phyloP scores from a whole-genome alignment of 768 basidiomycete genomes.

The Amanita pallidorosea region DNA sequence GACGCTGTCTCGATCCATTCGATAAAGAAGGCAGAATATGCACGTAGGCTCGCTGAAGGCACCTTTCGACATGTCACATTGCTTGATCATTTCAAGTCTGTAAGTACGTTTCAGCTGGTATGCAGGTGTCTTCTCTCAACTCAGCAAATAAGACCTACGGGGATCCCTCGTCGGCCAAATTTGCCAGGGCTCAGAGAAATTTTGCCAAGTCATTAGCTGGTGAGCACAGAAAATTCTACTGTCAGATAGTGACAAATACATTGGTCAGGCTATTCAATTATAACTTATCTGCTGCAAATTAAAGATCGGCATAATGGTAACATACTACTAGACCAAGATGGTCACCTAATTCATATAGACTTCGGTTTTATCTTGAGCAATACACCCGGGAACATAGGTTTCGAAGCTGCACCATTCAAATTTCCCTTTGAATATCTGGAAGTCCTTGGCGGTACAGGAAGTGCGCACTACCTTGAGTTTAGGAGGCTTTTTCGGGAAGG shows the following conservation, averaged over 20 bases:
- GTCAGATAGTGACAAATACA: neutral
- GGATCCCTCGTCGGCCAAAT: slow-evolving; percentile 77
- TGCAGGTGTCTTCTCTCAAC: neutral
- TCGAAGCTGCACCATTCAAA: slow-evolving; percentile 99
- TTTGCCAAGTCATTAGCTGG: slow-evolving; percentile 90
- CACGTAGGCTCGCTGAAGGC: slow-evolving; percentile 71
- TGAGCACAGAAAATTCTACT: slow-evolving; percentile 12
- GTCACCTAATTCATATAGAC: slow-evolving; percentile 93
- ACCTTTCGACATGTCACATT: slow-evolving; percentile 81
- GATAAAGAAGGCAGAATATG: slow-evolving; percentile 98
- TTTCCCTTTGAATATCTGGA: slow-evolving; percentile 92
- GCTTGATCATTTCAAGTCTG: slow-evolving; percentile 84
- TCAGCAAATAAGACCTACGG: slow-evolving; percentile 64
- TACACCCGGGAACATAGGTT: slow-evolving; percentile 94
- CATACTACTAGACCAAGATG: slow-evolving; percentile 90
- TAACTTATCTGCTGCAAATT: slow-evolving; percentile 95
- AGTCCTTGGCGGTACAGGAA: slow-evolving; percentile 79
- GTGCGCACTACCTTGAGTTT: slow-evolving; percentile 74
- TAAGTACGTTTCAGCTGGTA: slow-evolving; percentile 23
- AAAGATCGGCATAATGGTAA: slow-evolving; percentile 99
- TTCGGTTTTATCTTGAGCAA: slow-evolving; percentile 98
- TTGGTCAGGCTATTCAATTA: slow-evolving; percentile 73
- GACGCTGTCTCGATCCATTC: slow-evolving; percentile 98
- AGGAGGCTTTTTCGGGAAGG: slow-evolving; percentile 82
- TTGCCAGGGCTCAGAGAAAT: slow-evolving; percentile 82